Evolutionary conservation across 805 yeast genomes (phyloP).

Genomic region (Cyberlindnera mrakii): DNA sequence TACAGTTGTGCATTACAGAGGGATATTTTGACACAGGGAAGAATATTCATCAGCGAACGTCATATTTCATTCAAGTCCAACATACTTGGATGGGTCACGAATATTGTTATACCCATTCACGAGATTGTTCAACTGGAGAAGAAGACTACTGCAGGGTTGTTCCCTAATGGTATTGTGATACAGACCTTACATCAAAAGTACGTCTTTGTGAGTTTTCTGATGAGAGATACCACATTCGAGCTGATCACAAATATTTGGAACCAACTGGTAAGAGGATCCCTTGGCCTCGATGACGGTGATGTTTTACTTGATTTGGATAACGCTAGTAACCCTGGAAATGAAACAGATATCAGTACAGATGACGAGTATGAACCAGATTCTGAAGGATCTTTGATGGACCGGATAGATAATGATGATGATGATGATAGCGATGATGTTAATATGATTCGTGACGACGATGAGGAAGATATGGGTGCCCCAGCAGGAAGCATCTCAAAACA

Average conservation of each 20-base stretch:
- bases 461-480: slow-evolving; percentile 3
- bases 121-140: slow-evolving; percentile 76
- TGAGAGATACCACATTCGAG: slow-evolving; percentile 56
- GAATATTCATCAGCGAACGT: slow-evolving; percentile 71
- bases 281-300: slow-evolving; percentile 9
- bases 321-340: slow-evolving; percentile 1
- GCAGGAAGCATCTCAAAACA: slow-evolving; percentile 27
- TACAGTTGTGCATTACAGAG: slow-evolving; percentile 84
- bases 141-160: slow-evolving; percentile 77
- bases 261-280: slow-evolving; percentile 27
- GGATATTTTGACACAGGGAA: slow-evolving; percentile 79
- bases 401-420: slow-evolving; percentile 1
- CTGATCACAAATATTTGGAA: slow-evolving; percentile 61
- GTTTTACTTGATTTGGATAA: slow-evolving; percentile 10
- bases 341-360: background rate
- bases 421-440: slow-evolving; percentile 8
- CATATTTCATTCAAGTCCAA: slow-evolving; percentile 82
- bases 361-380: background rate
- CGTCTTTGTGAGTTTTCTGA: slow-evolving; percentile 77
- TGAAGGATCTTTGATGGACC: slow-evolving; percentile 1
- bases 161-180: slow-evolving; percentile 73
- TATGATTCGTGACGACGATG: slow-evolving; percentile 9
- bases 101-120: slow-evolving; percentile 62
- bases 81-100: slow-evolving; percentile 87
- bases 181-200: slow-evolving; percentile 46